These are phyloP conservation scores for Vaccinium vitisidaea DNA, from an alignment of 148 eudicot genomes.

Conservation along the genomic window DNA sequence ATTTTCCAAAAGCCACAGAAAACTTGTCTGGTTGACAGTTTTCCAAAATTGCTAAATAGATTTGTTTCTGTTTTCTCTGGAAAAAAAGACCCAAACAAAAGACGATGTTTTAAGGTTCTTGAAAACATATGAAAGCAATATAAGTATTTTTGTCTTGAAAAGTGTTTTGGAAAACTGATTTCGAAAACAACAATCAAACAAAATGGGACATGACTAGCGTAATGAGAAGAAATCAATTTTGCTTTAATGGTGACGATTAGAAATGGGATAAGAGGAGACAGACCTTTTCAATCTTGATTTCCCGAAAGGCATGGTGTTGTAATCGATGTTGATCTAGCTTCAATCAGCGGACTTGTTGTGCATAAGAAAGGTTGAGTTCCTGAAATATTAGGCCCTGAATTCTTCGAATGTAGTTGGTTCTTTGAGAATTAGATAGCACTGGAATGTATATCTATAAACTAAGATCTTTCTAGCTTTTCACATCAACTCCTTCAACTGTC, in stretches of 20 bases:
- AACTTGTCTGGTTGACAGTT: background rate
- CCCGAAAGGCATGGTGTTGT: conserved; percentile 3
- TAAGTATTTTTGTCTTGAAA: background rate
- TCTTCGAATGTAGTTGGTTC: background rate
- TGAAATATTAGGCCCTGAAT: background rate
- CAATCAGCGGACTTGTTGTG: background rate
- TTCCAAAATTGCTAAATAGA: background rate
- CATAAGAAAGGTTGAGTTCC: background rate
- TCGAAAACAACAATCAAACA: background rate
- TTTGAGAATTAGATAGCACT: background rate
- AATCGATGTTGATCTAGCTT: background rate
- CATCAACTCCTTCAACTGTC: background rate
- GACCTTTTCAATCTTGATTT: conserved; percentile 9
- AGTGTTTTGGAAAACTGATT: background rate
- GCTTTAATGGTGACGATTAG: background rate
- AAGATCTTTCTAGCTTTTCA: background rate
- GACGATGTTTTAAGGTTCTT: background rate
- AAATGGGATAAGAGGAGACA: background rate
- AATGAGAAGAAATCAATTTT: background rate
- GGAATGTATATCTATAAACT: background rate
- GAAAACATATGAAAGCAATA: background rate
- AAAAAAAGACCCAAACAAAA: background rate
- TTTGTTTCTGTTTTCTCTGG: background rate
- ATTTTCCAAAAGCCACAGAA: background rate
- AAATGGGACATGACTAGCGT: background rate